Evolutionary conservation across 2,329 filamentous ascomycete genomes (phyloP).

Genomic region (Fusarium decemcellulare): DNA sequence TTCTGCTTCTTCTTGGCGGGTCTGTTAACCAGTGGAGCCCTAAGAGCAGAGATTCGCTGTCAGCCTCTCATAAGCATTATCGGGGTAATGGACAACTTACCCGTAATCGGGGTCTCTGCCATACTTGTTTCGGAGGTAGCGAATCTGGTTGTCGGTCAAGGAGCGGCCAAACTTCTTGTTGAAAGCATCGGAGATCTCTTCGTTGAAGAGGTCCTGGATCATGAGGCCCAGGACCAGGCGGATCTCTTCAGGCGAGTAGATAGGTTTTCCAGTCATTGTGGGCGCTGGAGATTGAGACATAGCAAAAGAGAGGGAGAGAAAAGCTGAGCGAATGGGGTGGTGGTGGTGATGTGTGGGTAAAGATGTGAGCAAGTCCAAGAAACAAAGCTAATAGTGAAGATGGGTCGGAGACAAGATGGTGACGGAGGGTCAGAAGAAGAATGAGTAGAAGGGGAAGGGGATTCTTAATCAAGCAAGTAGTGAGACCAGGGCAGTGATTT

Average conservation of each 20-base stretch:
- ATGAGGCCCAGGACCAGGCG: slow-evolving; percentile 51
- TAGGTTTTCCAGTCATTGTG: slow-evolving; percentile 47
- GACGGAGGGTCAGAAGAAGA: neutral
- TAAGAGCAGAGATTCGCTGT: neutral
- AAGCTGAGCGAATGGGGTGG: neutral
- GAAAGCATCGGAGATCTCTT: slow-evolving; percentile 49
- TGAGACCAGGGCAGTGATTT: too few species aligned
- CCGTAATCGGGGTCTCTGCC: slow-evolving; percentile 56
- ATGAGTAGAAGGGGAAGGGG: neutral
- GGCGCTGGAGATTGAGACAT: neutral
- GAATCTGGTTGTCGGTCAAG: slow-evolving; percentile 54
- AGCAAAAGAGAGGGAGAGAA: neutral
- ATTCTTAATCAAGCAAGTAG: neutral
- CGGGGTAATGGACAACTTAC: slow-evolving; percentile 45
- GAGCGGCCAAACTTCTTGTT: slow-evolving; percentile 45
- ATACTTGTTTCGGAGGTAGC: slow-evolving; percentile 59
- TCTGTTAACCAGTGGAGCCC: slow-evolving; percentile 28
- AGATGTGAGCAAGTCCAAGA: neutral
- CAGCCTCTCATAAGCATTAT: neutral
- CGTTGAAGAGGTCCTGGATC: slow-evolving; percentile 41
- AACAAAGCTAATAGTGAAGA: too few species aligned
- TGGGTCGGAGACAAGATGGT: neutral
- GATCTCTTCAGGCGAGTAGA: slow-evolving; percentile 54
- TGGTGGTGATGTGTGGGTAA: neutral
- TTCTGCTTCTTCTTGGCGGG: slow-evolving; percentile 31